Evolutionary conservation across 495 filamentous ascomycete genomes (phyloP).

Genomic region (Tricharina praecox): DNA sequence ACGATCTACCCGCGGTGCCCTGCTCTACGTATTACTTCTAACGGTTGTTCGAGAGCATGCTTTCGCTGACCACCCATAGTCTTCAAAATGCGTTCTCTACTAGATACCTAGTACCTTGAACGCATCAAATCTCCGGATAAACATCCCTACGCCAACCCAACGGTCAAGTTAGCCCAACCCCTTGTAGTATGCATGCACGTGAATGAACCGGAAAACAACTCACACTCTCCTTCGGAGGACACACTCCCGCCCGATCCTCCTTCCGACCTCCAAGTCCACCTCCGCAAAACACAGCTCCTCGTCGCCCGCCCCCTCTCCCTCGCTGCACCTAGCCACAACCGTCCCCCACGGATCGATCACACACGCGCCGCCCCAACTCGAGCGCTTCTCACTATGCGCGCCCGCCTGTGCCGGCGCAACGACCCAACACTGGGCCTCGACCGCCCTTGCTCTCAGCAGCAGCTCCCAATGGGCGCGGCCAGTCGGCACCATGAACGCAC

Average conservation of each 20-base stretch:
- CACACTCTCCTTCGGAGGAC: conserved; percentile 32
- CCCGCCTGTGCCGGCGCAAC: conserved; percentile 77
- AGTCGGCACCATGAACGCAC: conserved; percentile 78
- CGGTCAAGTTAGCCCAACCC: no score
- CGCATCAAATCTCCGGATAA: conserved; percentile 17
- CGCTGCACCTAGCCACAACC: conserved; percentile 39
- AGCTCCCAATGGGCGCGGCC: conserved; percentile 73
- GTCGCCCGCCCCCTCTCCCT: conserved; percentile 33
- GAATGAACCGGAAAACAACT: no score
- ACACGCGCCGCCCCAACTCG: conserved; percentile 78
- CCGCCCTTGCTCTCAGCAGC: conserved; percentile 62
- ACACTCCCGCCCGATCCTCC: conserved; percentile 29
- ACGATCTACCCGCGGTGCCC: no score
- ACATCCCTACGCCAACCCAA: conserved; percentile 16
- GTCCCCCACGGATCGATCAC: conserved; percentile 72
- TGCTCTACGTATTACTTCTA: no score
- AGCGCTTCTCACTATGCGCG: conserved; percentile 57
- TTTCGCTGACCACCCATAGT: no score
- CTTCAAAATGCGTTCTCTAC: no score
- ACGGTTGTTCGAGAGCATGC: no score
- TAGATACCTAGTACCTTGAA: no score
- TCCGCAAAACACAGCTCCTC: conserved; percentile 28
- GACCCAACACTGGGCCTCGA: conserved; percentile 79
- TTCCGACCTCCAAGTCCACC: conserved; percentile 33
- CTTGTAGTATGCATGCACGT: no score